A percentile compares a stretch with the other conserved stretches of the same genome.
phyloP scores from a whole-genome alignment of 148 eudicot species.

The Camellia lanceoleosa region DNA sequence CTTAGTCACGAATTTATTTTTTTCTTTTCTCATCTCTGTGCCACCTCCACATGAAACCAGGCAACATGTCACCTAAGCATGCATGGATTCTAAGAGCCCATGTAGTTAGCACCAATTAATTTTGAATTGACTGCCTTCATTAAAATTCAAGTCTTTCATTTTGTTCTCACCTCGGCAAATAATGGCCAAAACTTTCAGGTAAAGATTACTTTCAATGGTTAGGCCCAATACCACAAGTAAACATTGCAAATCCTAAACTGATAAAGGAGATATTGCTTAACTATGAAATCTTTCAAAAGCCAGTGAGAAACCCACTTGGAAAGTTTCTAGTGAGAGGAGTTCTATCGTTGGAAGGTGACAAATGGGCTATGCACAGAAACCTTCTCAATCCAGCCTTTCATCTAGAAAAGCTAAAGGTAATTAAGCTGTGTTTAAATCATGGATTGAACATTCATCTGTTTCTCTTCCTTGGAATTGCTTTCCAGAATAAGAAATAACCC shows the following conservation, averaged over 20 bases:
- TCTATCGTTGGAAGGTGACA: constrained; percentile 26
- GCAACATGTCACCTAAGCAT: too few relatives aligned
- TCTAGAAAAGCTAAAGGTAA: constrained; percentile 29
- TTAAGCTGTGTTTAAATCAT: too few relatives aligned
- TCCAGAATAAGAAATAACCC: too few relatives aligned
- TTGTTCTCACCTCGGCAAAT: background rate
- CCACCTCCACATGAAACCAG: too few relatives aligned
- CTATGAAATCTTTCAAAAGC: constrained; percentile 19
- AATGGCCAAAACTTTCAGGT: constrained; percentile 13
- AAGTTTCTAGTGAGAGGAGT: constrained; percentile 22
- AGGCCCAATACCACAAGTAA: constrained; percentile 24
- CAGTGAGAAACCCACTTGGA: constrained; percentile 21
- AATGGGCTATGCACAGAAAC: constrained; percentile 31
- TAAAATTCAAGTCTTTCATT: background rate
- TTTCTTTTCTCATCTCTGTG: too few relatives aligned
- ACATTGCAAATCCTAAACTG: constrained; percentile 27
- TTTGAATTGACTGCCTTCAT: too few relatives aligned
- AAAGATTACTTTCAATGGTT: constrained; percentile 22
- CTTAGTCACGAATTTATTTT: too few relatives aligned
- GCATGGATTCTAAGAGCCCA: too few relatives aligned
- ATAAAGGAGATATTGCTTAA: constrained; percentile 26
- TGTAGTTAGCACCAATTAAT: too few relatives aligned
- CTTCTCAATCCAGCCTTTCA: constrained; percentile 31
- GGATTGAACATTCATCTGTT: background rate
- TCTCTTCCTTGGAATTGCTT: background rate